Evolutionary conservation across 371 early-diverging fungal genomes (phyloP).

Genomic region (Caulochytrium protostelioides): DNA sequence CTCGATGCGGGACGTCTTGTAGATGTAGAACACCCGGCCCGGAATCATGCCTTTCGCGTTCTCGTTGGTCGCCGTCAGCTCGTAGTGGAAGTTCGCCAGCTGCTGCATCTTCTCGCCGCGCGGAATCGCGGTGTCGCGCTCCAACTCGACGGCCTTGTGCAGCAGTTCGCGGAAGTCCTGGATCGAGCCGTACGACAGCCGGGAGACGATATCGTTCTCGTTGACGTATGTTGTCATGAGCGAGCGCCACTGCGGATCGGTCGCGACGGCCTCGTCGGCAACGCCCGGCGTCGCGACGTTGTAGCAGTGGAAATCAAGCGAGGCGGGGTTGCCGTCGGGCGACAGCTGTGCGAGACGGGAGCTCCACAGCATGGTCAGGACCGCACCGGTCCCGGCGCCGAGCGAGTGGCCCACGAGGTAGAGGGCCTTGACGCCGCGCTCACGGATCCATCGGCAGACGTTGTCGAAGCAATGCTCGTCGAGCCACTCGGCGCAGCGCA

Average conservation of each 20-base stretch:
- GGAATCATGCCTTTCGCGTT: conserved; percentile 12
- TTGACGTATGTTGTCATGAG: conserved; percentile 11
- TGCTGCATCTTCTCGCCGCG: conserved; percentile 1
- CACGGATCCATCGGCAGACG: conserved; percentile 8
- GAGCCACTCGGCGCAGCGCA: conserved; percentile 11
- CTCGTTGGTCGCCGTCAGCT: conserved; percentile 6
- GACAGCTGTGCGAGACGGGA: too few species aligned
- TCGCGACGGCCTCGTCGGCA: too few species aligned
- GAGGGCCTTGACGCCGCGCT: conserved; percentile 5
- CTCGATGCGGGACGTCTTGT: conserved; percentile 11
- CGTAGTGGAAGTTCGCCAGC: conserved; percentile 1
- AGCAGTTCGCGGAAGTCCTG: conserved; percentile 9
- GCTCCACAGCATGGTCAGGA: conserved; percentile 8
- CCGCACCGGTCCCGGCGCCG: conserved; percentile 12
- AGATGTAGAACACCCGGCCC: conserved; percentile 8
- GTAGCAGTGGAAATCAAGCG: conserved; percentile 6
- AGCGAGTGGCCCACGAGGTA: conserved; percentile 14
- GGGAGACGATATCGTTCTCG: conserved; percentile 16
- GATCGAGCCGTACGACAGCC: conserved; percentile 9
- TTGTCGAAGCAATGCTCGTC: conserved; percentile 7
- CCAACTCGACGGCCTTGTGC: conserved; percentile 6
- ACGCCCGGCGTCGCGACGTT: conserved; percentile 11
- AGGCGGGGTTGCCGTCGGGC: conserved; percentile 2
- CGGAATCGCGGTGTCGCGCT: background rate
- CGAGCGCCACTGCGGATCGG: too few species aligned